Percentiles rank a stretch among this genome's conserved stretches.
These are phyloP conservation scores for Claviceps sp. DNA, from an alignment of 2,329 filamentous ascomycete species.

Conservation along the genomic window DNA sequence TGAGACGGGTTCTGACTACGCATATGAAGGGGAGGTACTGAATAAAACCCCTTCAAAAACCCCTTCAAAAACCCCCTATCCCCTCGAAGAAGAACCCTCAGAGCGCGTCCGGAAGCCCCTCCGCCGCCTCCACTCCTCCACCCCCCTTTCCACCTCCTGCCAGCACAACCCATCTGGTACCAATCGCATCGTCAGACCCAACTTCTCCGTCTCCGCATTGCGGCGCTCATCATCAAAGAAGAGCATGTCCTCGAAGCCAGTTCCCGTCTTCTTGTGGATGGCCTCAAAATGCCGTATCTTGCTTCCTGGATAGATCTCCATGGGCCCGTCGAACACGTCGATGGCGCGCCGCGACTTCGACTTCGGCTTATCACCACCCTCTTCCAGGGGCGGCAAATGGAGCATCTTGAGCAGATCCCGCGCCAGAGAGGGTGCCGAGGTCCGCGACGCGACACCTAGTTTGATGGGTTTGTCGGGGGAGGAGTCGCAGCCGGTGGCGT, in stretches of 20 bases:
- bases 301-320: conserved; percentile 60
- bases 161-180: conserved; percentile 67
- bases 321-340: conserved; percentile 44
- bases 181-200: conserved; percentile 77
- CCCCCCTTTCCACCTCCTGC: conserved; percentile 64
- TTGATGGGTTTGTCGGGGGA: conserved; percentile 20
- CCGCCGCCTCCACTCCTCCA: conserved; percentile 68
- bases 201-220: conserved; percentile 64
- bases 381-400: conserved; percentile 31
- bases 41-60: too few species aligned
- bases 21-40: too few species aligned
- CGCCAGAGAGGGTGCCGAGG: conserved; percentile 64
- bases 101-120: conserved; percentile 27
- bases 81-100: neutral
- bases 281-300: conserved; percentile 79
- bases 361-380: conserved; percentile 16
- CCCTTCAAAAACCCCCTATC: too few species aligned
- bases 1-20: too few species aligned
- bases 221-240: conserved; percentile 91
- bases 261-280: conserved; percentile 55
- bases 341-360: conserved; percentile 29
- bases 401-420: conserved; percentile 68
- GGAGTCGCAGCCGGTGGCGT: conserved; percentile 28
- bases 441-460: conserved; percentile 69
- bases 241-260: conserved; percentile 72